Percentiles rank a stretch among this genome's conserved stretches.
phyloP scores from a whole-genome alignment of 2,329 filamentous ascomycete genomes.

The Pezicula radicicola region DNA sequence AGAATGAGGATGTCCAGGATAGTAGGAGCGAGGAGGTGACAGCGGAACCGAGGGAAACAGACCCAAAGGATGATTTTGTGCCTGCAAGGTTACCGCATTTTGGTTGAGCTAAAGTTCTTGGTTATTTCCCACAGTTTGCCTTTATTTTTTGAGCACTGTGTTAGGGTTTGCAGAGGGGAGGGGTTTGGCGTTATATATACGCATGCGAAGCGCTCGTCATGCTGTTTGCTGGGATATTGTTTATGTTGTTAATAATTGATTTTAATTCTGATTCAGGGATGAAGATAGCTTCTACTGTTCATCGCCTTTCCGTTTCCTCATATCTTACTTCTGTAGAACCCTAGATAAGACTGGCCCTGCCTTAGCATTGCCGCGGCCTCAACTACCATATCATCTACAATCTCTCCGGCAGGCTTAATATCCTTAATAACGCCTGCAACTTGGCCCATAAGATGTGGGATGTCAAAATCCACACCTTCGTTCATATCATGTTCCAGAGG shows the following conservation, averaged over 20 bases:
- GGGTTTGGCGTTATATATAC: constrained; percentile 19
- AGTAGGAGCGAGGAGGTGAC: background rate
- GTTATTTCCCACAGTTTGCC: background rate
- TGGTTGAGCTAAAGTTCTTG: constrained; percentile 20
- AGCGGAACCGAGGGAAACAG: constrained; percentile 15
- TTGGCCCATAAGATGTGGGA: constrained; percentile 91
- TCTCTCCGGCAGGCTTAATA: constrained; percentile 77
- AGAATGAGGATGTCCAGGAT: constrained; percentile 18
- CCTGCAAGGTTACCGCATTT: constrained; percentile 59
- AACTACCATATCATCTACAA: constrained; percentile 87
- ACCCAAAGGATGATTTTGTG: constrained; percentile 41
- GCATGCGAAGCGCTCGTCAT: constrained; percentile 32
- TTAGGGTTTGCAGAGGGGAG: background rate
- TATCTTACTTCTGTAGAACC: background rate
- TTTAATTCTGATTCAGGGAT: background rate
- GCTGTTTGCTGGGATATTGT: constrained; percentile 12
- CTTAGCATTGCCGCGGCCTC: constrained; percentile 70
- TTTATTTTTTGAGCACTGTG: background rate
- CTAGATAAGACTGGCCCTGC: constrained; percentile 58
- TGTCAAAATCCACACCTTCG: constrained; percentile 75
- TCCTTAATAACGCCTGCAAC: constrained; percentile 76
- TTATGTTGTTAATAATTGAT: background rate
- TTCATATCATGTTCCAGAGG: constrained; percentile 83
- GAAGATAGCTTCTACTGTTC: background rate
- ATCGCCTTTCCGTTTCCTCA: background rate